A percentile compares a stretch with the other conserved stretches of the same genome.
Evolutionary conservation across 1,139 yeast species (phyloP).

Genomic region (Spathaspora jeffriesii): DNA sequence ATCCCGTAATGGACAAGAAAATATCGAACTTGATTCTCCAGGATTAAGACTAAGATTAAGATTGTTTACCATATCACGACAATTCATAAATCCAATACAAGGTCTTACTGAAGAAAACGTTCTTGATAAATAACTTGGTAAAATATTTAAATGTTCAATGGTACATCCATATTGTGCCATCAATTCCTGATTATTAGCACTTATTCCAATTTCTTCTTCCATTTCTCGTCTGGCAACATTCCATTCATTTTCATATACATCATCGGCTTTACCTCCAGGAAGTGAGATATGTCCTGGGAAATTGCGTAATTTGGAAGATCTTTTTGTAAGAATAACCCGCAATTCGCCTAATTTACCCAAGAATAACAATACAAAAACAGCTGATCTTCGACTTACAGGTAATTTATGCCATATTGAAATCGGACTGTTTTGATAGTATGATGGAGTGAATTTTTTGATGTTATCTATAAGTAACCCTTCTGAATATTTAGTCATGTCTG

Average conservation of each 20-base stretch:
- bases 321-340: constrained; percentile 72
- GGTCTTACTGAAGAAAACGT: constrained; percentile 86
- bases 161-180: constrained; percentile 48
- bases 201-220: constrained; percentile 82
- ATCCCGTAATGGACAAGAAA: constrained; percentile 68
- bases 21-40: constrained; percentile 69
- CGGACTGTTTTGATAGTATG: constrained; percentile 26
- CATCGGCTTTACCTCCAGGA: constrained; percentile 89
- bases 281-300: constrained; percentile 89
- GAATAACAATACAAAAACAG: constrained; percentile 73
- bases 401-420: constrained; percentile 57
- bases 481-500: constrained; percentile 13
- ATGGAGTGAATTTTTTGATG: constrained; percentile 22
- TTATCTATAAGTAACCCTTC: constrained; percentile 22
- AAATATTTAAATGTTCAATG: constrained; percentile 55
- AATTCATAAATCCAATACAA: constrained; percentile 64
- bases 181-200: constrained; percentile 47
- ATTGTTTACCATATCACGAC: constrained; percentile 23
- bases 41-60: constrained; percentile 56
- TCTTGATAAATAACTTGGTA: constrained; percentile 78
- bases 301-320: constrained; percentile 66
- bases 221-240: constrained; percentile 79
- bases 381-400: constrained; percentile 67
- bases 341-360: constrained; percentile 73
- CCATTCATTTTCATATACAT: constrained; percentile 64